Percentiles rank a stretch among this genome's conserved stretches.
Conservation (phyloP, 371 early-diverging fungal species). For the Circinella minor region DNA sequence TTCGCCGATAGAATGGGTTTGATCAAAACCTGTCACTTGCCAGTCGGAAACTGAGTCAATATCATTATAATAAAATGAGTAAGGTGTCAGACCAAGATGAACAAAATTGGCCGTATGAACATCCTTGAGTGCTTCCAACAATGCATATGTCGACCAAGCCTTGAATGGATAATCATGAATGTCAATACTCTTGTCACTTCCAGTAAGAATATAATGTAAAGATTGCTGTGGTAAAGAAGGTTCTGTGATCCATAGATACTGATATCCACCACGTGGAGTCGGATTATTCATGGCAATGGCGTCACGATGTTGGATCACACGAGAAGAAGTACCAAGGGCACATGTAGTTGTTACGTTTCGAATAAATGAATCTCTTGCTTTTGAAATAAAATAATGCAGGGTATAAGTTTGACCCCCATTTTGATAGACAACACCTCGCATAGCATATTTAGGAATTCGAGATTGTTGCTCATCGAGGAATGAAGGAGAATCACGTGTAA, state of each 20-base stretch:
- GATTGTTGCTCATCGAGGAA: neutral
- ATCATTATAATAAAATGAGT: constrained; percentile 18
- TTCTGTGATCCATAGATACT: constrained; percentile 25
- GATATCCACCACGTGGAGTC: constrained; percentile 7
- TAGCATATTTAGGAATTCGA: constrained; percentile 6
- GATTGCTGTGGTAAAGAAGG: constrained; percentile 19
- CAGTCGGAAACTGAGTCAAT: constrained; percentile 21
- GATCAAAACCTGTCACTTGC: constrained; percentile 18
- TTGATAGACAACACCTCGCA: constrained; percentile 8
- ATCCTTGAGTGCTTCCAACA: constrained; percentile 19
- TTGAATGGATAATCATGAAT: constrained; percentile 16
- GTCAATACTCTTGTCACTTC: constrained; percentile 10
- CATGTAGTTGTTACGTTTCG: constrained; percentile 11
- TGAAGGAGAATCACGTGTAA: neutral
- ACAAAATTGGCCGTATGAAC: constrained; percentile 19
- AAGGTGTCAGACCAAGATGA: constrained; percentile 19
- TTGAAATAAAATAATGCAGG: constrained; percentile 18
- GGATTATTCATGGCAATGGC: constrained; percentile 11
- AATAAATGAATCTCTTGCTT: constrained; percentile 12
- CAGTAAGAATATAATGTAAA: constrained; percentile 14
- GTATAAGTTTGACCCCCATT: constrained; percentile 7
- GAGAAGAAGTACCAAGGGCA: neutral
- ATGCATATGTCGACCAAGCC: constrained; percentile 18
- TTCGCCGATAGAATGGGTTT: constrained; percentile 13
- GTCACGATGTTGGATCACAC: constrained; percentile 15